Evolutionary conservation across 2,329 filamentous ascomycete species (phyloP).

Genomic region (Hypoxylon sp.): DNA sequence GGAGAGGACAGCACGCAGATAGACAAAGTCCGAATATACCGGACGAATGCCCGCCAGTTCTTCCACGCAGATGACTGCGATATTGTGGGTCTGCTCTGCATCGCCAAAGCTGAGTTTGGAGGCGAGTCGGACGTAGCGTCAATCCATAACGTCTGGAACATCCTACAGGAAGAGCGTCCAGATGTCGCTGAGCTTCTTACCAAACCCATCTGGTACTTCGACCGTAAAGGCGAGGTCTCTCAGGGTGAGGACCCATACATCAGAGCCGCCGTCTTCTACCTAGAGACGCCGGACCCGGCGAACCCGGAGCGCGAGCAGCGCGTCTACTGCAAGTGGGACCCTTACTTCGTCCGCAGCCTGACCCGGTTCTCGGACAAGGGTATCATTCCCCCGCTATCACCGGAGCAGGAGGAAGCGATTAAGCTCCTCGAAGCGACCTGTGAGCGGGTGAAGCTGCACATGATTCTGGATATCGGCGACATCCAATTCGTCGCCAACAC

Average conservation of each 20-base stretch:
- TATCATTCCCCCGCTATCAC: constrained; percentile 79
- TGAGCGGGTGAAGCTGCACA: constrained; percentile 80
- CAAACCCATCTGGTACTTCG: constrained; percentile 90
- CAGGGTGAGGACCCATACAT: constrained; percentile 82
- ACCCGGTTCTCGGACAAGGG: constrained; percentile 80
- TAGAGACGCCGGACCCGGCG: constrained; percentile 69
- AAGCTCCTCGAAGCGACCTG: constrained; percentile 82
- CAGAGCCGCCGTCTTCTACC: constrained; percentile 79
- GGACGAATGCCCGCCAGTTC: constrained; percentile 87
- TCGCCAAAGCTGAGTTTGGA: constrained; percentile 82
- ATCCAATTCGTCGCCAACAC: constrained; percentile 89
- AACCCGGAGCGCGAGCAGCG: constrained; percentile 69
- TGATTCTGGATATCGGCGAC: constrained; percentile 88
- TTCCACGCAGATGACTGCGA: constrained; percentile 90
- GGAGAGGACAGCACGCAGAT: constrained; percentile 86
- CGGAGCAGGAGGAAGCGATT: constrained; percentile 77
- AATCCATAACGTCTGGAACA: constrained; percentile 86
- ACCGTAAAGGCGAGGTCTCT: constrained; percentile 87
- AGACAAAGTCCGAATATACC: constrained; percentile 90
- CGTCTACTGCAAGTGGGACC: constrained; percentile 90
- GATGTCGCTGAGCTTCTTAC: constrained; percentile 83
- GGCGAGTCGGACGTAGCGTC: constrained; percentile 88
- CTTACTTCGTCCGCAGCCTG: constrained; percentile 86
- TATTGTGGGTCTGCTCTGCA: constrained; percentile 85
- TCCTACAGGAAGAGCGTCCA: constrained; percentile 79